Evolutionary conservation across 306 rosid genomes (phyloP), one percentile per base, ranked within the genome.

Genomic region (Quercus berberidifolia): DNA sequence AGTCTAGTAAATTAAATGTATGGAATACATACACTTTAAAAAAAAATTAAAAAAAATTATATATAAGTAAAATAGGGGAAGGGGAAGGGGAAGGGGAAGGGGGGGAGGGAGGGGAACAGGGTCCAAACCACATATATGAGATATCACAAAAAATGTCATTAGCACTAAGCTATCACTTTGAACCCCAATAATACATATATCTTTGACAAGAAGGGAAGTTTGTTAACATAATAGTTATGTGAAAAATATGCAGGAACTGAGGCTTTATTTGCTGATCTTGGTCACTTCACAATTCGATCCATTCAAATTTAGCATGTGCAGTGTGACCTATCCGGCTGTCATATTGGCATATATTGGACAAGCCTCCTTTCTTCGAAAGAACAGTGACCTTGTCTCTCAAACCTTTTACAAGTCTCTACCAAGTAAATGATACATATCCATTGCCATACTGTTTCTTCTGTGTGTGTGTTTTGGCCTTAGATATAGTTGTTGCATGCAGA

Each of bases 401-500:
- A 70, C 76, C 19, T 81, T 81, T 30, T 81, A 43, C 68, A 31
- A 30, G 11, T 81, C 84, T 11, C 76, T 59, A 46, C 80, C 76
- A 17, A 43, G 81, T 77, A 20, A 15, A 30, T n/a, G 35, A 17
- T 17, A 17, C 13, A 4, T 64, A 38, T 12, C 18, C 7, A 13
- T 23, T 46, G 54, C 4, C n/a, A 4, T 15, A 12, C 0, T 62
- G 5, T 25, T 12, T 46, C 54, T 46, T 10, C 4, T 38, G 17
- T 46, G 3, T 46, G 52, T 46, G 54, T 46, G 46, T 38, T 38
- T 7, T 7, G 46, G 46, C 46, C 46, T 38, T 8, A 8, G 46
- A 38, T 38, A 38, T 7, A 38, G 46, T 38, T 38, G 58, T 33
- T 33, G 35, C 35, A 14, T 83, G 90, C 87, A 93, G 92, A 15